Evolutionary conservation across 2,329 filamentous ascomycete species (phyloP), one percentile per base, ranked within the genome.

Genomic region (Dactylellina leptospora): DNA sequence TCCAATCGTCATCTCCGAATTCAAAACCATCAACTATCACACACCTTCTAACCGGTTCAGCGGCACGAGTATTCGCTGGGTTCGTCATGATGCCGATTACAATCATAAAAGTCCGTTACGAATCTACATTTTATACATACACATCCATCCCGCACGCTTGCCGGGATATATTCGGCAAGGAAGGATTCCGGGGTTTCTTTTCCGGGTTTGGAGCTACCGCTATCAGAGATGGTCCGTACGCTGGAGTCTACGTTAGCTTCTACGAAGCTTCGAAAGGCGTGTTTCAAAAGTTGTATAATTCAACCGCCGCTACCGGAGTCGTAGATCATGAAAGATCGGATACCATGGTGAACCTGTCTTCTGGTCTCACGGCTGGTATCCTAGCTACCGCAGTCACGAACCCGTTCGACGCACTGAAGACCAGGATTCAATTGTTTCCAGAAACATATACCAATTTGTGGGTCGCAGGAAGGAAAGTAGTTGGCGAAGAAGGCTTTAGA

Each of bases 371-470:
- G 2, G 92, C 93, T 2, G 93, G 92, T 0, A 89, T 88, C 1
- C 82, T 90, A 27, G 96, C 92, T 61, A 97, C 93, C 0, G 88
- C 89, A 2, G 84, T 97, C 36, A 97, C 95, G 6, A 99, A 99
- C 79, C 95, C 95, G 0, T 97, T 97, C 77, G 95, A 99, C 80
- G 92, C 92, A 0, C 88, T 97, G 80, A 99, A 99, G 82, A 99
- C 95, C 20, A 84, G 95, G 53, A 87, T 99, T 76, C 95, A 99
- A 81, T 84, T 99, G 30, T 91, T 96, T 82, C 95, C 95, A 2
- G 83, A 83, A 4, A 85, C 86, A 64, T 99, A 97, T 78, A 84
- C 85, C 30, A 97, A 97, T 77, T 91, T 93, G 85, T 80, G 90
- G 75, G 87, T 90, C 73, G 92, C 93, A 0, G 87, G 85, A 40